Evolutionary conservation across 139 green algal genomes (phyloP).

Genomic region (Chlorella ohadii): DNA sequence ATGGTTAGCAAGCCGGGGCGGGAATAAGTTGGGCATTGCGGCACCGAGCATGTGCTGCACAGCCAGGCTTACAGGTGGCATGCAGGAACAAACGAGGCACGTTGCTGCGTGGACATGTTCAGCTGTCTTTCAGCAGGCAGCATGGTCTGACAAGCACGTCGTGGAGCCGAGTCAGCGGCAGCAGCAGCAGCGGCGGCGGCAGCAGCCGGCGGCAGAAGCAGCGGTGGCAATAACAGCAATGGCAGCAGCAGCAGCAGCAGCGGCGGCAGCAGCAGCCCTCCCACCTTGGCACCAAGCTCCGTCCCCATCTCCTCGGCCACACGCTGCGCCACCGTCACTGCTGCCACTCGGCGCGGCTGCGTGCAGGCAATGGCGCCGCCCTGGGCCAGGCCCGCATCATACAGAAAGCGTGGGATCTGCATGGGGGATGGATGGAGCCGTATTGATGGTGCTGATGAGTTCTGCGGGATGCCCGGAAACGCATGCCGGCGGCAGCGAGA

Average conservation of each 20-base stretch:
- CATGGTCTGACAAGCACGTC: too few relatives aligned
- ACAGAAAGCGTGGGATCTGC: conserved; percentile 85
- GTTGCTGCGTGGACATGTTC: too few relatives aligned
- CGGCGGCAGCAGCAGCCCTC: conserved; percentile 26
- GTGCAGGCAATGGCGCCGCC: conserved; percentile 87
- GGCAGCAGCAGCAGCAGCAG: too few relatives aligned
- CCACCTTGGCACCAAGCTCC: conserved; percentile 60
- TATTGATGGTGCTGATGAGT: neutral
- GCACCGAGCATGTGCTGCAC: neutral
- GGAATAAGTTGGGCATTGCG: neutral
- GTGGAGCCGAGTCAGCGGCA: too few relatives aligned
- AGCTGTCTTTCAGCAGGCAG: too few relatives aligned
- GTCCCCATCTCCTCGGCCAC: conserved; percentile 70
- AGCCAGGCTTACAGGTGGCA: too few relatives aligned
- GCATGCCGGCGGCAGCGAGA: neutral
- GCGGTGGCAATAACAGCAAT: too few relatives aligned
- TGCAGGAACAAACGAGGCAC: too few relatives aligned
- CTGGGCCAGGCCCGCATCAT: conserved; percentile 58
- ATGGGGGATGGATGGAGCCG: neutral
- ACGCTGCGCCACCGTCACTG: conserved; percentile 97
- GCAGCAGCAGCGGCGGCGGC: too few relatives aligned
- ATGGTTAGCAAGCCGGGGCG: too few relatives aligned
- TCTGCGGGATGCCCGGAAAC: too few relatives aligned
- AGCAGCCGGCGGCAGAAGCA: too few relatives aligned
- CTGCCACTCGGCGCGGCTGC: conserved; percentile 95